Evolutionary conservation across 2,329 filamentous ascomycete genomes (phyloP), one percentile per base, ranked within the genome.

Genomic region (Pyrenophora teres): DNA sequence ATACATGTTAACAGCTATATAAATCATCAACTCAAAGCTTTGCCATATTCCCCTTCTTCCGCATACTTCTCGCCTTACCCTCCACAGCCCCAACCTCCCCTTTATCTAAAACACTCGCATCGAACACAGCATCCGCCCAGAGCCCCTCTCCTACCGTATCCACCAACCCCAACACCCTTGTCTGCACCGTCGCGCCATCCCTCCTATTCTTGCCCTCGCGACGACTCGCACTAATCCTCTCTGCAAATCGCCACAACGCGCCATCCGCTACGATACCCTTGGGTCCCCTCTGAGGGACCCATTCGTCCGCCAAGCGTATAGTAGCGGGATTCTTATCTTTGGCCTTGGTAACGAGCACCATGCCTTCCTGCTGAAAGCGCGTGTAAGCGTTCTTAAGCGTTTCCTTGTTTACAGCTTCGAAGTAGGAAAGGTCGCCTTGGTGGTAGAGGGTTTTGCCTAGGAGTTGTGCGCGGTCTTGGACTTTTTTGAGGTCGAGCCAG

Each of bases 361-460:
- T 95, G 7, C 92, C 90, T 65, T 97, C 93, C 67, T 97, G 91
- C 63, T 92, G 87, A 67, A 96, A 96, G 13, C 91, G 85, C 32
- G 85, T 81, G 74, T 93, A 97, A 0, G 92, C 88, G 73, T 99
- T 99, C 69, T 94, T 96, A 50, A 99, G 83, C 0, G 92, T 96
- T 74, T 99, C 93, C 66, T 97, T 97, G 79, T 99, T 99, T 59
- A 99, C 93, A 2, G 94, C 92, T 76, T 99, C 94, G 63, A 97
- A 97, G 76, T 99, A 99, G 25, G 88, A 92, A 8, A 99, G 83
- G 67, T 99, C 94, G 49, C 94, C 94, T 77, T 99, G 93, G 71
- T 99, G 93, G 69, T 97, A 99, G 1, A 99, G 81, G 0, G 94
- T 97, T 76, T 99, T 97, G 47, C 94, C 94, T 25, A 97, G 59